A percentile compares a stretch with the other conserved stretches of the same genome.
These are phyloP conservation scores for Anthracocystis setariae DNA, from an alignment of 1,284 basidiomycete species.

Conservation along the genomic window DNA sequence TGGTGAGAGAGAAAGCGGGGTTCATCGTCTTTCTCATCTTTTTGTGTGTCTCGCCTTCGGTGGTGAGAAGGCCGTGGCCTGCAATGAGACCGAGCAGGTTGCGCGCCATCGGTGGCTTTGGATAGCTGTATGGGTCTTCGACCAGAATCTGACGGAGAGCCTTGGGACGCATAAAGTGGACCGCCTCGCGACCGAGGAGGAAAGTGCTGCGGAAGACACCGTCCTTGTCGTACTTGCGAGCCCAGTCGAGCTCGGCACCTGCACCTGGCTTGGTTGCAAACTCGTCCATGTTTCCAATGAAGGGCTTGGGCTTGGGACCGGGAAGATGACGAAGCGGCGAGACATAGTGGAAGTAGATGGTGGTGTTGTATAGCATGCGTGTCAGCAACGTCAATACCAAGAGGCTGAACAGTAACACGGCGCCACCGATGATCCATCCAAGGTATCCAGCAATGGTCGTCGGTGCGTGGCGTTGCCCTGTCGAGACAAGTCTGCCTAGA, in stretches of 20 bases:
- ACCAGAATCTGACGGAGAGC: constrained; percentile 50
- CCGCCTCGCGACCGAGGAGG: constrained; percentile 41
- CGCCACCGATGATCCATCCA: constrained; percentile 2
- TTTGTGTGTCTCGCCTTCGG: constrained; percentile 52
- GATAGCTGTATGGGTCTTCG: constrained; percentile 47
- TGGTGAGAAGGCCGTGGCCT: constrained; percentile 53
- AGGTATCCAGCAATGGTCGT: constrained; percentile 14
- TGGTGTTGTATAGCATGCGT: constrained; percentile 35
- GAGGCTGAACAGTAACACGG: background rate
- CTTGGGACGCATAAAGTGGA: constrained; percentile 39
- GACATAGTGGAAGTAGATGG: constrained; percentile 38
- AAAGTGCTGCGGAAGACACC: constrained; percentile 39
- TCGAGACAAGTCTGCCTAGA: constrained; percentile 14
- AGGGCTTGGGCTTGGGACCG: constrained; percentile 35
- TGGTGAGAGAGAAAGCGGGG: constrained; percentile 53
- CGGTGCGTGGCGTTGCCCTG: constrained; percentile 15
- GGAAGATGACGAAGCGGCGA: constrained; percentile 45
- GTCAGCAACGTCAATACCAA: constrained; percentile 5
- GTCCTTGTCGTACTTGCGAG: constrained; percentile 26
- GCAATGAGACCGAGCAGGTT: constrained; percentile 48
- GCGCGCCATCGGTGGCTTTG: constrained; percentile 43
- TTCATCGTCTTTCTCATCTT: constrained; percentile 60
- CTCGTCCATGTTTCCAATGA: constrained; percentile 46
- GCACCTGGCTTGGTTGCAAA: constrained; percentile 34
- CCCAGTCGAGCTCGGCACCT: constrained; percentile 34